Evolutionary conservation across 2,329 filamentous ascomycete species (phyloP), one percentile per base, ranked within the genome.

Genomic region (Botrytis byssoidea): DNA sequence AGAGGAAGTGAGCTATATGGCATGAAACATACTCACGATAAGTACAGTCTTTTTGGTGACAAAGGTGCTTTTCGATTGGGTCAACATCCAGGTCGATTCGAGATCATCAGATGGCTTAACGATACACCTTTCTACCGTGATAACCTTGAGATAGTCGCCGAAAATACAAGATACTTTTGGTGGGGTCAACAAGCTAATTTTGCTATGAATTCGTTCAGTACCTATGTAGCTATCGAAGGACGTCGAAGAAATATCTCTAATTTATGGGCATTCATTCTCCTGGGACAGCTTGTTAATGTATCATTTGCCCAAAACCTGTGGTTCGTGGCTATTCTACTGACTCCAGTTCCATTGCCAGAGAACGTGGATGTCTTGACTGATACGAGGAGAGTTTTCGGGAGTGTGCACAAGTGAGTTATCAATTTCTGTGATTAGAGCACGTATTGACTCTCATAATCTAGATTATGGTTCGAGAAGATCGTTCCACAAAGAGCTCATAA

Each of bases 241-340:
- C 85, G 85, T 63, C 84, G 88, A 76, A 86, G 88, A 72, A 86
- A 85, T 29, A 86, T 91, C 18, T 85, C 87, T 0, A 82, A 85
- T 70, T 81, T 88, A 2, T 86, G 87, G 80, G 85, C 87, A 2
- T 91, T 90, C 76, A 84, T 90, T 74, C 80, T 85, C 22, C 81
- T 92, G n/a, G 86, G 86, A 25, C 88, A 91, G 71, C 82, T 89
- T 8, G 85, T 90, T 71, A 88, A 85, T 72, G 81, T 92, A 18
- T 89, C 88, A 0, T 90, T 88, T 77, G 88, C 89, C 3, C 86
- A 89, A 80, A 91, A 89, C 76, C 81, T 92, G 44, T 92, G 92
- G 82, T 90, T 88, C 78, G 78, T 90, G 16, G 85, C 87, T 12
- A 82, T 91, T 42, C 82, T 90, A 16, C 84, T 90, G 40, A 89